A percentile compares a stretch with the other conserved stretches of the same genome.
Evolutionary conservation across 2,329 filamentous ascomycete species (phyloP).

Genomic region (Fusarium annulatum): DNA sequence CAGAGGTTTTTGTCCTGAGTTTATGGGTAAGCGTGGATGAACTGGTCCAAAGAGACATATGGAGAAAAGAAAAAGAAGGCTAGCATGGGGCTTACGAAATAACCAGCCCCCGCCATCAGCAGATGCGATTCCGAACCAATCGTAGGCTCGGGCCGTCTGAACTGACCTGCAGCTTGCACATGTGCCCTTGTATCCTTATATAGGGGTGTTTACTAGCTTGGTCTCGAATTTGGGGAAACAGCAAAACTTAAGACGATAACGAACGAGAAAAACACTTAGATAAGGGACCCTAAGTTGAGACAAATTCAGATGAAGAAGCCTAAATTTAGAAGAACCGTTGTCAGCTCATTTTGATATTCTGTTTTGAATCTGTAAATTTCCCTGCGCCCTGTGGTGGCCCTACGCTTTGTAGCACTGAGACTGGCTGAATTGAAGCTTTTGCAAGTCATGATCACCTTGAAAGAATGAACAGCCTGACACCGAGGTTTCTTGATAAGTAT

Average conservation of each 20-base stretch:
- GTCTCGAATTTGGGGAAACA: background rate
- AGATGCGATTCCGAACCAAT: background rate
- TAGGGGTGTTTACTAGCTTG: background rate
- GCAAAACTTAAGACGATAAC: background rate
- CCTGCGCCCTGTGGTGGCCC: too few relatives aligned
- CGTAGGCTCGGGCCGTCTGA: background rate
- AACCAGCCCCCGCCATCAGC: background rate
- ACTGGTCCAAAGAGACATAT: fast-evolving
- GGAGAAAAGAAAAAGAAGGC: background rate
- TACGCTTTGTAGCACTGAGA: background rate
- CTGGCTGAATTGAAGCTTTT: background rate
- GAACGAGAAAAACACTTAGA: background rate
- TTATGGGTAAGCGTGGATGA: background rate
- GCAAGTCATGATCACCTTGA: background rate
- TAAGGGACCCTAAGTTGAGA: too few relatives aligned
- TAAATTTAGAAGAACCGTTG: fast-evolving
- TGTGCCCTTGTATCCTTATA: background rate
- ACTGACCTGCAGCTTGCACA: background rate
- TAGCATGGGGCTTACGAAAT: background rate
- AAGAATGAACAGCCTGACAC: background rate
- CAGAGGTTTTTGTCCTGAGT: too few relatives aligned
- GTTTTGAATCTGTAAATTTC: too few relatives aligned
- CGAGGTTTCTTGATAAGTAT: fast-evolving
- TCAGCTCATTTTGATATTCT: fast-evolving
- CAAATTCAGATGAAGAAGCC: background rate